Base-by-base conservation (phyloP, 2,329 filamentous ascomycete species). In the Cladosporium sp. region DNA sequence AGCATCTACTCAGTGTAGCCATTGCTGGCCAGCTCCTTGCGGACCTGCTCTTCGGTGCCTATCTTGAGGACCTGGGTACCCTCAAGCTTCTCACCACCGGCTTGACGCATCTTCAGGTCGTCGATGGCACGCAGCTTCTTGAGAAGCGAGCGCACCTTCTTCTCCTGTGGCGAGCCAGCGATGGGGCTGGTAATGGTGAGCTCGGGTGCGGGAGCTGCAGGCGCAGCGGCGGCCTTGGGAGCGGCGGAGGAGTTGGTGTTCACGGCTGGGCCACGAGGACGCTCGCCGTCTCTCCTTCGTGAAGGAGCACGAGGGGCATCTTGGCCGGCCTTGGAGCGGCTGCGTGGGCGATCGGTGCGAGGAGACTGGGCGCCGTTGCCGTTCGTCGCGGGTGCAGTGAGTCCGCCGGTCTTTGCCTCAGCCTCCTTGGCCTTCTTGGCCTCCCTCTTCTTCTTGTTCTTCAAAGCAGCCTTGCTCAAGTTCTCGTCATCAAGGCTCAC, bases 61-160 rank as follows among this genome's bases (percentile, higher is more conserved):
- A 99, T 99, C 83, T 99, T 99, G 82, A 96, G 95, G 75, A 99
- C 86, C 78, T 99, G 94, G 32, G 94, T 99, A 70, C 97, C 93
- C 77, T 99, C 94, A 60, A 99, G 78, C 81, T 97, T 97, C 81
- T 99, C 94, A 4, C 93, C 93, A 34, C 88, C 87, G 2, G 93
- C 94, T 64, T 92, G 86, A 57, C 94, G 86, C 92, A 97, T 97
- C 80, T 97, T 96, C 61, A 99, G 78, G 72, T 99, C 94, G 71
- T 99, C 94, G 70, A 99, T 99, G 10, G 94, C 94, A 19, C 94
- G 86, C 61, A 99, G 89, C 83, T 99, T 99, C 84, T 99, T 99
- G 73, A 96, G 82, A 61, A 99, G 81, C 59, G 90, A 90, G 57
- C 94, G 83, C 61, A 97, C 84, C 80, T 97, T 99, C 85, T 97